Evolutionary conservation across 208 protist species (phyloP).

Genomic region (Leishmania tarentolae): DNA sequence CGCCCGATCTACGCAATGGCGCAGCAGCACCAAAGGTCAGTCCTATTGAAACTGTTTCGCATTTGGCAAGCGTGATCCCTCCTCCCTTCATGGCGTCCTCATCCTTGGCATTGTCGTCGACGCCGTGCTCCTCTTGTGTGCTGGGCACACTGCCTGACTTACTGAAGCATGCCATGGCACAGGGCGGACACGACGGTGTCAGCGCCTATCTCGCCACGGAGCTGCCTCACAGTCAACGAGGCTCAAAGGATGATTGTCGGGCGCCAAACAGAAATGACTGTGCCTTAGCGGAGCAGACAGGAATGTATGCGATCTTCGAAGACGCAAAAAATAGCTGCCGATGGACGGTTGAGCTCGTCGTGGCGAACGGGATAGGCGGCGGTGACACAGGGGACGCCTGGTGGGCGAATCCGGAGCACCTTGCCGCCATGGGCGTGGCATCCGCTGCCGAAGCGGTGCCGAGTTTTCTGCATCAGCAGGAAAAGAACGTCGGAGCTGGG

Average conservation of each 20-base stretch:
- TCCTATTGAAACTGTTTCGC: not conserved
- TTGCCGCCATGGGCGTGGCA: not conserved
- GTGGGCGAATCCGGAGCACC: slow-evolving; percentile 4
- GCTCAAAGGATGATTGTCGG: not conserved
- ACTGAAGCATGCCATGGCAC: not conserved
- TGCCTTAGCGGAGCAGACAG: not conserved
- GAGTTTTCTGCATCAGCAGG: not conserved
- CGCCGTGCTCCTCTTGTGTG: slow-evolving; percentile 5
- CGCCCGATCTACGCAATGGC: not conserved
- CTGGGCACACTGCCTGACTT: slow-evolving; percentile 7
- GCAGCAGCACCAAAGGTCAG: not conserved
- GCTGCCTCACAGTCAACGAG: not conserved
- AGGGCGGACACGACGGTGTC: not conserved
- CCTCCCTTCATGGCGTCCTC: slow-evolving; percentile 3
- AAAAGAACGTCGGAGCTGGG: not conserved
- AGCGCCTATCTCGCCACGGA: slow-evolving; percentile 7
- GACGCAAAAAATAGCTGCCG: not conserved
- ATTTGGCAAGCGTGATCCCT: not conserved
- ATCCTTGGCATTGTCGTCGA: not conserved
- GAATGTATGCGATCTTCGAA: slow-evolving; percentile 12
- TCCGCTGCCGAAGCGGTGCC: not conserved
- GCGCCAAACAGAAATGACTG: not conserved
- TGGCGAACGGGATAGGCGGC: not conserved
- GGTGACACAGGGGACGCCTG: not conserved
- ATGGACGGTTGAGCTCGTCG: slow-evolving; percentile 11